Percentiles rank a stretch among this genome's conserved stretches.
Conservation (phyloP, 768 basidiomycete species). For the Bullera alba region DNA sequence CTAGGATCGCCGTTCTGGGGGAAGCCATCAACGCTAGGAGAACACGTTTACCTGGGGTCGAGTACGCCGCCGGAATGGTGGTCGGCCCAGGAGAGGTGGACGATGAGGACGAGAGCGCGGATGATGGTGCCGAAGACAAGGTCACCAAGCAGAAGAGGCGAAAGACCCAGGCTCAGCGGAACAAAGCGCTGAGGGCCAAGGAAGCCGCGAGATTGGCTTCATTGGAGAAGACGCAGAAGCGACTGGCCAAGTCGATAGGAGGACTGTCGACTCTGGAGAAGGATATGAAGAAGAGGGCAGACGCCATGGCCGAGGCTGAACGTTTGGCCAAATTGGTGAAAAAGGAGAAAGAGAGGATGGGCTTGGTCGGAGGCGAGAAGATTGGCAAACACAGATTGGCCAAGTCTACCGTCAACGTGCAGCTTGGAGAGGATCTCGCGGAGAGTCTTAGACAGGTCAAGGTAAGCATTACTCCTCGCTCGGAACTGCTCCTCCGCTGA, state of each 20-base stretch:
- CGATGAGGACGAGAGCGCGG: conserved; percentile 27
- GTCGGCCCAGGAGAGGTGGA: conserved; percentile 36
- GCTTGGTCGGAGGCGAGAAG: conserved; percentile 61
- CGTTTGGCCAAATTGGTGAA: conserved; percentile 49
- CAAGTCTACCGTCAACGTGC: conserved; percentile 66
- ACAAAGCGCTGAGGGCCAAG: conserved; percentile 58
- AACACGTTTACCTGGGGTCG: conserved; percentile 43
- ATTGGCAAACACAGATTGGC: conserved; percentile 75
- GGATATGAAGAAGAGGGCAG: conserved; percentile 32
- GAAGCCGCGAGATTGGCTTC: conserved; percentile 60
- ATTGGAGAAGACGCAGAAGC: conserved; percentile 58
- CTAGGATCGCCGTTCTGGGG: conserved; percentile 56
- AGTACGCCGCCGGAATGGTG: conserved; percentile 60
- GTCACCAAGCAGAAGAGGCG: conserved; percentile 34
- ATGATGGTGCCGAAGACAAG: conserved; percentile 50
- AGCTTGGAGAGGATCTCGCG: conserved; percentile 80
- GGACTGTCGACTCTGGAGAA: conserved; percentile 55
- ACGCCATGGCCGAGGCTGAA: conserved; percentile 46
- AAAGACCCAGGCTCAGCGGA: conserved; percentile 63
- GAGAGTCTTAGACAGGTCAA: conserved; percentile 77
- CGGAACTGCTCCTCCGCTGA: background rate
- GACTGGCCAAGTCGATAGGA: conserved; percentile 58
- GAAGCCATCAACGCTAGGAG: conserved; percentile 45
- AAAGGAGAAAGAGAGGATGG: conserved; percentile 54
- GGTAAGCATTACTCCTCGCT: conserved; percentile 50